Percentiles rank a stretch among this genome's conserved stretches.
These are phyloP conservation scores for Cystofilobasidium ferigula DNA, from an alignment of 768 basidiomycete species.

Conservation along the genomic window DNA sequence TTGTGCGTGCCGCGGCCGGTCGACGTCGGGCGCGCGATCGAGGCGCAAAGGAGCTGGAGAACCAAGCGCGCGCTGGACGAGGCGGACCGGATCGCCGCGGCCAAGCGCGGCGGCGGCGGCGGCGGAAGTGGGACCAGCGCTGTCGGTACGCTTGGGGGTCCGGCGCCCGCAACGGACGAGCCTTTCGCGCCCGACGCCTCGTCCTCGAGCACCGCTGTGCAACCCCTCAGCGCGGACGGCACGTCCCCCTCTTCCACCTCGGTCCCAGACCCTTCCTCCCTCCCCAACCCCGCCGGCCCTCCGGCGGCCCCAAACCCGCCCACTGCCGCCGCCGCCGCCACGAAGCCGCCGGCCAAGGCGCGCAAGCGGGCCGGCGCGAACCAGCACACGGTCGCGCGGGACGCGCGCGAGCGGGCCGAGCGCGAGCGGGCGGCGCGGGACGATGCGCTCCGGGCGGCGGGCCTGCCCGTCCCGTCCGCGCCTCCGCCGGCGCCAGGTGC, in stretches of 20 bases:
- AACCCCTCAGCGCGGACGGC: too few species aligned
- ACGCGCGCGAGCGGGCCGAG: not conserved
- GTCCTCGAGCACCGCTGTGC: too few species aligned
- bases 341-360: not conserved
- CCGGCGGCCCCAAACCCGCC: not conserved
- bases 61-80: not conserved
- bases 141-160: too few species aligned
- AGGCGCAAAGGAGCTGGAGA: conserved; percentile 13
- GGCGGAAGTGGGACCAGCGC: not conserved
- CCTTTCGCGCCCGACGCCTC: too few species aligned
- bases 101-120: not conserved
- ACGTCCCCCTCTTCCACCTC: too few species aligned
- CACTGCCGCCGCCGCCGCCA: not conserved
- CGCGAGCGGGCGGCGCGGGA: not conserved
- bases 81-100: not conserved
- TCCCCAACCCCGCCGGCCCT: too few species aligned
- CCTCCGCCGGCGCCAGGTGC: not conserved
- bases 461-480: not conserved
- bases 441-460: too few species aligned
- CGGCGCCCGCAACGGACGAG: too few species aligned
- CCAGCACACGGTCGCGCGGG: not conserved
- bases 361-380: not conserved
- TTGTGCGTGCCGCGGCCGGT: conserved; percentile 28
- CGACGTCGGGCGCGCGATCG: too few species aligned
- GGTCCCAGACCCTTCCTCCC: too few species aligned